Conservation (phyloP, 2,329 filamentous ascomycete genomes). For the Neofusicoccum umdonicola region DNA sequence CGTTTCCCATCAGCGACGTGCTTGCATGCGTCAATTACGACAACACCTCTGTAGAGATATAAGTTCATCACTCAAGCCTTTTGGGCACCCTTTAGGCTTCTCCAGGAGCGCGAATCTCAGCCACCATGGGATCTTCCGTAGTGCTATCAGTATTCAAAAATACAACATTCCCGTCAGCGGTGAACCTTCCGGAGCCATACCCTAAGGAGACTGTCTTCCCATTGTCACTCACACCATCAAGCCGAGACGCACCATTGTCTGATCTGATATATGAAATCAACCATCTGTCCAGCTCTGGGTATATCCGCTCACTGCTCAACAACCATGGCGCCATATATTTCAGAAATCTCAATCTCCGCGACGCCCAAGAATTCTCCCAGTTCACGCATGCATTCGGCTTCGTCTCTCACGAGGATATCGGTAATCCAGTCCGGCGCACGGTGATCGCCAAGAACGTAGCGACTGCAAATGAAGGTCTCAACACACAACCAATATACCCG, state of each 20-base stretch:
- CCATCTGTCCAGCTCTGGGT: neutral
- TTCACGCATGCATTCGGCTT: conserved; percentile 20
- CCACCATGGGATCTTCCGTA: neutral
- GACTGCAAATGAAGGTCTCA: conserved; percentile 21
- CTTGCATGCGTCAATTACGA: neutral
- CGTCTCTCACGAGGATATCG: conserved; percentile 21
- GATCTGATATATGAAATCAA: conserved; percentile 6
- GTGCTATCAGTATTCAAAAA: neutral
- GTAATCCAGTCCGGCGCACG: conserved; percentile 19
- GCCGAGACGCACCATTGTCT: neutral
- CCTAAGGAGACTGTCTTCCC: conserved; percentile 4
- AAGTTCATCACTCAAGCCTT: neutral
- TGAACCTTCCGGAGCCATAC: conserved; percentile 15
- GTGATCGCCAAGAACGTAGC: conserved; percentile 18
- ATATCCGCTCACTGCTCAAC: conserved; percentile 18
- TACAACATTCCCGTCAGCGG: conserved; percentile 9
- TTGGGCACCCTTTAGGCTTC: neutral
- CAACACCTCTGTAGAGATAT: neutral
- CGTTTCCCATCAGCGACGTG: neutral
- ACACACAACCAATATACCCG: conserved; percentile 20
- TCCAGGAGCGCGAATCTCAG: neutral
- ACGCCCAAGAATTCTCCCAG: conserved; percentile 18
- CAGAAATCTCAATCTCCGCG: conserved; percentile 9
- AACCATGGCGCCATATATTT: conserved; percentile 21
- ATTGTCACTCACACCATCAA: neutral